Percentiles rank a stretch among this genome's conserved stretches.
Evolutionary conservation across 1,284 basidiomycete genomes (phyloP).

Genomic region (Apiotrichum gracile): DNA sequence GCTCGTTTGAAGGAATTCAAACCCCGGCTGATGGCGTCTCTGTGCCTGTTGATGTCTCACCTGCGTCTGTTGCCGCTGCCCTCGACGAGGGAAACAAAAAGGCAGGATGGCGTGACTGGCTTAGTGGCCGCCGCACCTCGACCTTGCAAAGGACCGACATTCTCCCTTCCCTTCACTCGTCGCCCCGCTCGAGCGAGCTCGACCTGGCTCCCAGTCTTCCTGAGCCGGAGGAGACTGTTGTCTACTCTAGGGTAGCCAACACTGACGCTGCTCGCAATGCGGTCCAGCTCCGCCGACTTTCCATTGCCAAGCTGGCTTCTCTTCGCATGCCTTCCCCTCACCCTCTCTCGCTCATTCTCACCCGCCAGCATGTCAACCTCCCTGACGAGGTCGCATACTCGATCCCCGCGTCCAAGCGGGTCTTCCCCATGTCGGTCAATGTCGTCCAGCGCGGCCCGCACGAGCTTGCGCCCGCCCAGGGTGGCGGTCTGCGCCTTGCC

Average conservation of each 20-base stretch:
- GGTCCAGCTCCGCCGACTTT: slow-evolving; percentile 31
- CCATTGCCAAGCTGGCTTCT: slow-evolving; percentile 30
- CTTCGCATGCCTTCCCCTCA: slow-evolving; percentile 40
- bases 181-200: slow-evolving; percentile 5
- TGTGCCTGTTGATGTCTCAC: slow-evolving; percentile 14
- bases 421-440: slow-evolving; percentile 41
- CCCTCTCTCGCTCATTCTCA: slow-evolving; percentile 31
- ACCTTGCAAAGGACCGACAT: slow-evolving; percentile 12
- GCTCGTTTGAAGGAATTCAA: slow-evolving; percentile 29
- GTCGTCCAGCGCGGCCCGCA: neutral
- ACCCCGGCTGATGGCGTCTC: slow-evolving; percentile 26
- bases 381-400: slow-evolving; percentile 40
- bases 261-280: slow-evolving; percentile 11
- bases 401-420: slow-evolving; percentile 30
- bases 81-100: slow-evolving; percentile 6
- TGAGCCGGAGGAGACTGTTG: neutral
- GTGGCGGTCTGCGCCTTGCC: slow-evolving; percentile 25
- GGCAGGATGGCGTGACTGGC: slow-evolving; percentile 16
- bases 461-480: slow-evolving; percentile 23
- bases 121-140: slow-evolving; percentile 4
- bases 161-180: slow-evolving; percentile 7
- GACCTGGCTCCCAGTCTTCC: slow-evolving; percentile 6
- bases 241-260: neutral
- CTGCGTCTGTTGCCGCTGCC: slow-evolving; percentile 7
- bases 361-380: slow-evolving; percentile 30